Conservation (phyloP, 305 asterid species). For the Rubia balearica region DNA sequence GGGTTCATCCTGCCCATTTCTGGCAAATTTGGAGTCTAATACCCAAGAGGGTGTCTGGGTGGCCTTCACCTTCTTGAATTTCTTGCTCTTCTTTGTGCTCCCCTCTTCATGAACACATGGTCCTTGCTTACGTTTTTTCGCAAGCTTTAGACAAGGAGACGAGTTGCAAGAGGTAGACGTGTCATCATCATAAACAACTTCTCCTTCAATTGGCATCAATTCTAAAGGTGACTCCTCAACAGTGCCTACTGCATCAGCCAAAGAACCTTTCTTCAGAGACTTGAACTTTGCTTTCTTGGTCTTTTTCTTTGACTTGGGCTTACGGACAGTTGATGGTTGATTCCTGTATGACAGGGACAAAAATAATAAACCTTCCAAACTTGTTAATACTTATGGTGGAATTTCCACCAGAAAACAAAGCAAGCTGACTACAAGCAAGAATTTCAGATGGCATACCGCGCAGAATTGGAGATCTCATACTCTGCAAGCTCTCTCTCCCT, state of each 20-base stretch:
- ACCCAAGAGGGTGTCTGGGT: slow-evolving; percentile 36
- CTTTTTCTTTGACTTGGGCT: slow-evolving; percentile 79
- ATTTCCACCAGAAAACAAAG: background rate
- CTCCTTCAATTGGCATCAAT: slow-evolving; percentile 60
- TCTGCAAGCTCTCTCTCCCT: slow-evolving; percentile 86
- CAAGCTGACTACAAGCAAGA: background rate
- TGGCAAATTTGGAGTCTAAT: slow-evolving; percentile 29
- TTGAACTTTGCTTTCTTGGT: slow-evolving; percentile 82
- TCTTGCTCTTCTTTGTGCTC: slow-evolving; percentile 61
- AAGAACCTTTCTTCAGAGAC: slow-evolving; percentile 83
- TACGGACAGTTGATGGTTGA: slow-evolving; percentile 34
- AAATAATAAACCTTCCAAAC: slow-evolving; percentile 6
- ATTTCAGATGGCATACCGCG: slow-evolving; percentile 35
- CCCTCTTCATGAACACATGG: slow-evolving; percentile 50
- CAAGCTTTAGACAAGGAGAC: slow-evolving; percentile 52
- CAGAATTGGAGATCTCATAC: slow-evolving; percentile 50
- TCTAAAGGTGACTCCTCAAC: slow-evolving; percentile 58
- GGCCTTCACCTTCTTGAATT: slow-evolving; percentile 33
- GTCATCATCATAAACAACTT: slow-evolving; percentile 47
- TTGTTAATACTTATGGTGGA: background rate
- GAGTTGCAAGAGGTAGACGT: slow-evolving; percentile 47
- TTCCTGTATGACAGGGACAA: slow-evolving; percentile 41
- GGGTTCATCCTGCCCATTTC: slow-evolving; percentile 48
- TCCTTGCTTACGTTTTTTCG: slow-evolving; percentile 54
- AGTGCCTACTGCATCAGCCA: slow-evolving; percentile 47